phyloP scores from a whole-genome alignment of 768 basidiomycete genomes.

The Inosperma sp. region DNA sequence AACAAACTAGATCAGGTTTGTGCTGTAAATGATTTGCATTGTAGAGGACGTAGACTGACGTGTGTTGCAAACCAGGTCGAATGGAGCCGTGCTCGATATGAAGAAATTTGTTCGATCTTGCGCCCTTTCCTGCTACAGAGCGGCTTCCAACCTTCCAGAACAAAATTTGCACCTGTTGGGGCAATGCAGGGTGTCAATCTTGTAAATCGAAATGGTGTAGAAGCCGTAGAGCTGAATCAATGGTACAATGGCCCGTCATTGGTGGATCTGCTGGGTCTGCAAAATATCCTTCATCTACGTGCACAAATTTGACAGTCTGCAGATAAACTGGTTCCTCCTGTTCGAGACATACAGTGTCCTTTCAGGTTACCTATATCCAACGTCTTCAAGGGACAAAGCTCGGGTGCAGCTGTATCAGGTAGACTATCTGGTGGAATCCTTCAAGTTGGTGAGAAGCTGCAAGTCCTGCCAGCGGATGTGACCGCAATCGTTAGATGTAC shows the following conservation, averaged over 20 bases:
- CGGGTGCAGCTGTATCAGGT: constrained; percentile 76
- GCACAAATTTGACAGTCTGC: neutral
- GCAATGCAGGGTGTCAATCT: constrained; percentile 91
- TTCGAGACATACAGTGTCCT: constrained; percentile 69
- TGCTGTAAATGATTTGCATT: neutral
- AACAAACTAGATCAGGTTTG: constrained; percentile 91
- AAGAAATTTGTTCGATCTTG: constrained; percentile 72
- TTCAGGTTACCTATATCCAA: constrained; percentile 90
- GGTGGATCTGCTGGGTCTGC: constrained; percentile 71
- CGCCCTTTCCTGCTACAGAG: constrained; percentile 82
- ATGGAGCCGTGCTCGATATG: constrained; percentile 80
- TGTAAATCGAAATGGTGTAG: constrained; percentile 43
- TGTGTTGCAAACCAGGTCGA: constrained; percentile 54
- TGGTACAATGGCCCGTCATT: constrained; percentile 91
- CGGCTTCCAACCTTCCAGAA: constrained; percentile 77
- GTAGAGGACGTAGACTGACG: neutral
- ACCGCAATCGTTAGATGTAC: constrained; percentile 70
- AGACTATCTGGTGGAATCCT: constrained; percentile 83
- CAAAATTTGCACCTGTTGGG: constrained; percentile 81
- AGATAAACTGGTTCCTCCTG: constrained; percentile 77
- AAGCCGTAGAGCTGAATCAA: constrained; percentile 41
- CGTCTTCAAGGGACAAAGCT: constrained; percentile 86
- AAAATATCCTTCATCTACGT: neutral
- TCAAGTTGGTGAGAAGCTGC: constrained; percentile 85
- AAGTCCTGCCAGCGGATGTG: constrained; percentile 91